phyloP scores from a whole-genome alignment of 495 filamentous ascomycete species.

The Podospora comata region DNA sequence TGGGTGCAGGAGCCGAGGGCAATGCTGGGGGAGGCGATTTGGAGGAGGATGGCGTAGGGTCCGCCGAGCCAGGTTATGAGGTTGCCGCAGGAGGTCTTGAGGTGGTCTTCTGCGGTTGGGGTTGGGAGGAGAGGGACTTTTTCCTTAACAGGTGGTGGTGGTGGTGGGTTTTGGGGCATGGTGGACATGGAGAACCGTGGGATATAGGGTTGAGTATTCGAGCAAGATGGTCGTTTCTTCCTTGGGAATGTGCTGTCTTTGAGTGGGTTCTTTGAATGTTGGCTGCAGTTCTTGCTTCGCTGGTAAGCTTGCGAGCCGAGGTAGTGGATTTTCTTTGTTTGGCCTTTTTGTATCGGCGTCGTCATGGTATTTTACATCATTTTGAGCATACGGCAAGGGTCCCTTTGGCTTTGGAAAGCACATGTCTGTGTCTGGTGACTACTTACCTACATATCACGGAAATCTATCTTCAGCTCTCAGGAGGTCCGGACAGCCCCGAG shows the following conservation, averaged over 20 bases:
- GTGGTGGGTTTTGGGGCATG: background rate
- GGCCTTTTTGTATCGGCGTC: background rate
- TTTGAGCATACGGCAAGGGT: background rate
- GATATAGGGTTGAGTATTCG: background rate
- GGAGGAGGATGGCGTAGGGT: conserved; percentile 18
- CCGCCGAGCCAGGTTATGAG: conserved; percentile 18
- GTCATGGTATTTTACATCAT: background rate
- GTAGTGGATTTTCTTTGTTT: conserved; percentile 6
- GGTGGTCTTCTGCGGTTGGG: conserved; percentile 7
- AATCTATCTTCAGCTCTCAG: background rate
- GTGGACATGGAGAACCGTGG: background rate
- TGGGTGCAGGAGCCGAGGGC: conserved; percentile 17
- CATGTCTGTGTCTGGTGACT: background rate
- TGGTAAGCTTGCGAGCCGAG: background rate
- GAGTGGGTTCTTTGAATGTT: background rate
- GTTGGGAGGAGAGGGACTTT: conserved; percentile 4
- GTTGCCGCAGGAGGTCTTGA: conserved; percentile 5
- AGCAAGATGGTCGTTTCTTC: background rate
- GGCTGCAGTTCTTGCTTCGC: background rate
- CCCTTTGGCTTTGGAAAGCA: background rate
- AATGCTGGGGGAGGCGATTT: conserved; percentile 17
- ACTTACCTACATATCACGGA: background rate
- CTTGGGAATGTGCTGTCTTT: background rate
- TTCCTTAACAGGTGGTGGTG: background rate
- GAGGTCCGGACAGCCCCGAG: background rate